A percentile compares a stretch with the other conserved stretches of the same genome.
Conservation (phyloP, 257 asterid species). For the Verbascum thapsus region DNA sequence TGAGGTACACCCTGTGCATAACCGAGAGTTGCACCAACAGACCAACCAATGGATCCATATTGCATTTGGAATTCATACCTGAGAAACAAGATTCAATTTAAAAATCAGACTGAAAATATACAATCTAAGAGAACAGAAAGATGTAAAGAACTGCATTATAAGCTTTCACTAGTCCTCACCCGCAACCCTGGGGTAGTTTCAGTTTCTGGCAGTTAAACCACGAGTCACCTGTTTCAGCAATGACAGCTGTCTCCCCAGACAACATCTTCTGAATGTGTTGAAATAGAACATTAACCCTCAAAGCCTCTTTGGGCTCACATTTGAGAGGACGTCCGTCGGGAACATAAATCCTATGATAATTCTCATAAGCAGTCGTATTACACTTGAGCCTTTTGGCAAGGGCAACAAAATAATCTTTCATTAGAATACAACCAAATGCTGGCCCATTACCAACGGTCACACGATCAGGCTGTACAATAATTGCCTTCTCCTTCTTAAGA, state of each 20-base stretch:
- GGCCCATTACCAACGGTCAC: slow-evolving; percentile 68
- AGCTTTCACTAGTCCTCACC: slow-evolving; percentile 42
- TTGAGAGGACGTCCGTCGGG: slow-evolving; percentile 68
- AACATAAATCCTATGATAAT: slow-evolving; percentile 70
- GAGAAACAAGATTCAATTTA: slow-evolving; percentile 8
- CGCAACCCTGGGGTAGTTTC: slow-evolving; percentile 66
- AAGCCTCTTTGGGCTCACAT: slow-evolving; percentile 54
- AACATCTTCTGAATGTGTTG: slow-evolving; percentile 71
- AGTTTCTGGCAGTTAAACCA: slow-evolving; percentile 90
- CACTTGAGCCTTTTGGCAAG: slow-evolving; percentile 58
- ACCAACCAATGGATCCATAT: slow-evolving; percentile 92
- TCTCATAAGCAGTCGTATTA: slow-evolving; percentile 74
- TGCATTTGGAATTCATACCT: slow-evolving; percentile 88
- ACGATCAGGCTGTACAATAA: slow-evolving; percentile 75
- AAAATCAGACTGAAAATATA: background rate
- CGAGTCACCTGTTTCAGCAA: slow-evolving; percentile 86
- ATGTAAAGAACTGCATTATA: background rate
- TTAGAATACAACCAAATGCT: slow-evolving; percentile 69
- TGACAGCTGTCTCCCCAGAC: slow-evolving; percentile 62
- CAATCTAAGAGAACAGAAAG: background rate
- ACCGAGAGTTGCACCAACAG: slow-evolving; percentile 88
- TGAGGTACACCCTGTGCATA: slow-evolving; percentile 74
- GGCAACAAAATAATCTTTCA: slow-evolving; percentile 74
- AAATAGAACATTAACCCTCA: slow-evolving; percentile 76
- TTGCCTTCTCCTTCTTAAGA: slow-evolving; percentile 79